A percentile compares a stretch with the other conserved stretches of the same genome.
phyloP scores from a whole-genome alignment of 305 asterid genomes.

The Fraxinus velutina region DNA sequence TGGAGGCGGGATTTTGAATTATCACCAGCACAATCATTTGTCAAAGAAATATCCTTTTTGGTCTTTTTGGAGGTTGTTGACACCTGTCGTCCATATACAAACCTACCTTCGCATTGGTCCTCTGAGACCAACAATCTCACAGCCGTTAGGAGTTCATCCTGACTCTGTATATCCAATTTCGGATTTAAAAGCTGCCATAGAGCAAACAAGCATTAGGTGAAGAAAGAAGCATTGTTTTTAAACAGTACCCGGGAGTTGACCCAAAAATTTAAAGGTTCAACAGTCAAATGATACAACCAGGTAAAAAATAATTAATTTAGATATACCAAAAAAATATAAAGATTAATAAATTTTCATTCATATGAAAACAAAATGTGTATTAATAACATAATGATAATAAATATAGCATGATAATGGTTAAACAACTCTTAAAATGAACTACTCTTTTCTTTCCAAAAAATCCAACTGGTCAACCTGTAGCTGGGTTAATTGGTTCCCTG shows the following conservation, averaged over 20 bases:
- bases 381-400: not conserved
- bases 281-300: not conserved
- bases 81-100: constrained; percentile 67
- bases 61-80: constrained; percentile 41
- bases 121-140: constrained; percentile 68
- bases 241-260: not conserved
- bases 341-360: not conserved
- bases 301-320: not conserved
- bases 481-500: not conserved
- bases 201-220: constrained; percentile 24
- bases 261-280: not conserved
- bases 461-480: not conserved
- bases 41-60: constrained; percentile 29
- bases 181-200: constrained; percentile 68
- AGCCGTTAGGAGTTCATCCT: constrained; percentile 62
- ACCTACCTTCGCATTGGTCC: constrained; percentile 80
- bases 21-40: constrained; percentile 38
- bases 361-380: not conserved
- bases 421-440: not conserved
- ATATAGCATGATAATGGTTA: not conserved
- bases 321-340: not conserved
- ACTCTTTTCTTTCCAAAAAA: not conserved
- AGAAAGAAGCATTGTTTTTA: constrained; percentile 13
- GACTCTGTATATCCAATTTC: constrained; percentile 46
- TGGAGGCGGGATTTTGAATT: constrained; percentile 76